Evolutionary conservation across 495 filamentous ascomycete species (phyloP), one percentile per base, ranked within the genome.

Genomic region (Niebla homalea): DNA sequence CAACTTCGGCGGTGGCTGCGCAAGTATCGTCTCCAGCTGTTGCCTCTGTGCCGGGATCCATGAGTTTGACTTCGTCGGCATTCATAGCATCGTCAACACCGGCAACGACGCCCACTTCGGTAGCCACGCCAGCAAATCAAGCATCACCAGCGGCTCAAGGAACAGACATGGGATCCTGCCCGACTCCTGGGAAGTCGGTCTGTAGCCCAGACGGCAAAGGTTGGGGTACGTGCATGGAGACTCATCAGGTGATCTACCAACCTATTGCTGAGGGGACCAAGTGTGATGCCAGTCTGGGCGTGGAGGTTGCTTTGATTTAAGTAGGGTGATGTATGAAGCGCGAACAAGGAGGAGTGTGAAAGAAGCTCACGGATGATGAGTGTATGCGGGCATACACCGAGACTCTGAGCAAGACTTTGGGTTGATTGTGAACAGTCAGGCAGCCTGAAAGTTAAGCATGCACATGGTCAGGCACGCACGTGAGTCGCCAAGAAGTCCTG

Each of bases 181-280:
- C 26, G 10, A 43, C 4, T 45, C 59, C 22, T 62, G 66, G 12
- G 57, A 61, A 25, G 60, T 72, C 22, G n/a, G 50, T 70, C 21
- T 73, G 70, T 54, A 55, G 61, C 2, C 53, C 64, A 10, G 66
- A 71, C 49, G 70, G 69, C 18, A 52, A 15, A 5, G 48, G 50
- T 38, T 71, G 64, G 62, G 65, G 62, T 21, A 56, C 68, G 50
- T 72, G 69, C 59, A 50, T 45, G 43, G 46, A 68, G 46, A 60
- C 61, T 4, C 44, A 25, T 5, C 61, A 64, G 5, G 53, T 70
- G 32, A 59, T 52, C 54, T 72, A 72, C 67, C 68, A 68, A 21
- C 39, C 55, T 11, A 69, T 72, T 2, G 67, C 70, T 23, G 52
- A 57, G 6, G 70, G 70, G 12, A 73, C 63, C 8, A 46, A 43